These are phyloP conservation scores for Lindgomyces ingoldianus DNA, from an alignment of 495 filamentous ascomycete genomes.

Conservation along the genomic window DNA sequence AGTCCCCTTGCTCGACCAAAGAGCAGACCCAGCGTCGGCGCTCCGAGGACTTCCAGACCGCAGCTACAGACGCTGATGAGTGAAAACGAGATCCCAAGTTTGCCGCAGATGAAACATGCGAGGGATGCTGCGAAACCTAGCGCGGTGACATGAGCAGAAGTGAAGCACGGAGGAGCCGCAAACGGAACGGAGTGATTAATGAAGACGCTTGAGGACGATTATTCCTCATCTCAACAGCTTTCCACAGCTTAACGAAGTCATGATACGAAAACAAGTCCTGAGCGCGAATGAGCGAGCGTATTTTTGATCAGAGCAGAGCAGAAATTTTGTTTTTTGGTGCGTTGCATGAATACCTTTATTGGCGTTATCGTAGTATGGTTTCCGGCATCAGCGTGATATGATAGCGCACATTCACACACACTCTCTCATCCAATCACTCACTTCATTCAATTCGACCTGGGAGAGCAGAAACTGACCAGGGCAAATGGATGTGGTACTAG, in stretches of 20 bases:
- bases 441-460: no score
- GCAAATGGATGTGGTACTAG: no score
- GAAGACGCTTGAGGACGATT: neutral
- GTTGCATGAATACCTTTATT: neutral
- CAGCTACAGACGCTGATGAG: conserved; percentile 20
- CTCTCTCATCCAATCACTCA: no score
- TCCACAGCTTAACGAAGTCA: conserved; percentile 21
- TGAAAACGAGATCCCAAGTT: conserved; percentile 15
- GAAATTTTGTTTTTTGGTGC: no score
- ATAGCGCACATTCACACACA: neutral
- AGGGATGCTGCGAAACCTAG: neutral
- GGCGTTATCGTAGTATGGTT: neutral
- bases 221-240: conserved; percentile 3
- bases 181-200: no score
- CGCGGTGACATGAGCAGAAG: neutral
- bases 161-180: neutral
- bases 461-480: no score
- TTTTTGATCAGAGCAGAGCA: no score
- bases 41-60: conserved; percentile 17
- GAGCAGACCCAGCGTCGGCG: conserved; percentile 19
- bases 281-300: no score
- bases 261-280: conserved; percentile 1
- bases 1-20: conserved; percentile 17
- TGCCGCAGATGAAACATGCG: conserved; percentile 4
- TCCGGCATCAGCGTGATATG: neutral